Conservation (phyloP, 2,329 filamentous ascomycete genomes). For the Cladosporium sp. region DNA sequence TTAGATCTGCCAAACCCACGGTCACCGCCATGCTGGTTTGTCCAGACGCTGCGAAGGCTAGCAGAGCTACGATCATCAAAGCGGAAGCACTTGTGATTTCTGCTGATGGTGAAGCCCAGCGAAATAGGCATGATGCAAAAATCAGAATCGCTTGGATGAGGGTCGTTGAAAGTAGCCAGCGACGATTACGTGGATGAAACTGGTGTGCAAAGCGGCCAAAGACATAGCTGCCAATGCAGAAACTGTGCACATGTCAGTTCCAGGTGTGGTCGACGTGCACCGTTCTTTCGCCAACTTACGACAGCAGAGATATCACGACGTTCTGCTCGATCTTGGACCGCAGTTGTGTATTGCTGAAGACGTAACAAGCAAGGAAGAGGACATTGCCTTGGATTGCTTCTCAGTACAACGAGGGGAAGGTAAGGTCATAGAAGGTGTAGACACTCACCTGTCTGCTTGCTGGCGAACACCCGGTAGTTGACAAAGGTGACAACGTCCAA, state of each 20-base stretch:
- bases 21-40: conserved; percentile 19
- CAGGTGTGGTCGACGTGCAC: background rate
- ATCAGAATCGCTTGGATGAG: conserved; percentile 15
- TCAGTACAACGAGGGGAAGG: background rate
- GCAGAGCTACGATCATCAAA: conserved; percentile 13
- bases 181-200: background rate
- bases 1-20: conserved; percentile 19
- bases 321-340: conserved; percentile 3
- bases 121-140: conserved; percentile 11
- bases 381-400: background rate
- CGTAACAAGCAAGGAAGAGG: conserved; percentile 2
- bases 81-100: conserved; percentile 1
- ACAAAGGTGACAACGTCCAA: conserved; percentile 28
- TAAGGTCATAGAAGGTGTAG: background rate
- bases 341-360: background rate
- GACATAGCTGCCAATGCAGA: background rate
- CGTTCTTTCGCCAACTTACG: background rate
- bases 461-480: conserved; percentile 25
- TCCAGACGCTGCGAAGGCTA: conserved; percentile 16
- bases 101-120: background rate
- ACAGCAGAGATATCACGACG: background rate
- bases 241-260: background rate
- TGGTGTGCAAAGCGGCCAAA: background rate
- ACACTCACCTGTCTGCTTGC: conserved; percentile 35
- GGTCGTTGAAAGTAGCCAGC: conserved; percentile 19